Percentiles rank a stretch among this genome's conserved stretches.
phyloP scores from a whole-genome alignment of 495 filamentous ascomycete species.

The Tuber indicum region DNA sequence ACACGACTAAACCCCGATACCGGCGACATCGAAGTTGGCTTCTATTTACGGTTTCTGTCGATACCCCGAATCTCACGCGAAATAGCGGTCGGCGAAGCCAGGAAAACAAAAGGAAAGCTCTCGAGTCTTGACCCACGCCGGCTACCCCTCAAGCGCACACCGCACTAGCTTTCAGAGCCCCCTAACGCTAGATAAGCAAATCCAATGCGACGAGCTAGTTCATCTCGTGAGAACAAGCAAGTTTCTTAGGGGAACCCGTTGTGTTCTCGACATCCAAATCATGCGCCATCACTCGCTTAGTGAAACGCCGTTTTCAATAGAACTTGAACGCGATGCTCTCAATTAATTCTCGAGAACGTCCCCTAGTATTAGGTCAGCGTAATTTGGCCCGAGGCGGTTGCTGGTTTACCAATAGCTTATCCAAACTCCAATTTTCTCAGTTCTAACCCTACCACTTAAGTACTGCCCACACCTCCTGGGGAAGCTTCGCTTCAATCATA shows the following conservation, averaged over 20 bases:
- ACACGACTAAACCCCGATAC: neutral
- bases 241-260: neutral
- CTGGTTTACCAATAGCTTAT: neutral
- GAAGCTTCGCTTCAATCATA: neutral
- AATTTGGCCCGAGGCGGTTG: neutral
- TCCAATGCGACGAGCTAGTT: neutral
- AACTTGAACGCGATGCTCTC: neutral
- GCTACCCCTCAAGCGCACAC: neutral
- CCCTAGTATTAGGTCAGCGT: neutral
- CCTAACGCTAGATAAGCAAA: neutral
- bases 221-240: neutral
- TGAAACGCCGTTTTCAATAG: neutral
- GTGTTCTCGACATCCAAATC: neutral
- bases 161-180: neutral
- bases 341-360: neutral
- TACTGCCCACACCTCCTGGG: neutral
- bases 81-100: neutral
- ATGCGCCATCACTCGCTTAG: neutral
- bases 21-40: neutral
- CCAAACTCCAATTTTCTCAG: neutral
- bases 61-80: neutral
- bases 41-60: neutral
- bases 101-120: neutral
- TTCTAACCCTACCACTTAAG: neutral
- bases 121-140: neutral